Base-by-base conservation (phyloP, 192 early-diverging fungal species). In the Helicostylum pulchrum region DNA sequence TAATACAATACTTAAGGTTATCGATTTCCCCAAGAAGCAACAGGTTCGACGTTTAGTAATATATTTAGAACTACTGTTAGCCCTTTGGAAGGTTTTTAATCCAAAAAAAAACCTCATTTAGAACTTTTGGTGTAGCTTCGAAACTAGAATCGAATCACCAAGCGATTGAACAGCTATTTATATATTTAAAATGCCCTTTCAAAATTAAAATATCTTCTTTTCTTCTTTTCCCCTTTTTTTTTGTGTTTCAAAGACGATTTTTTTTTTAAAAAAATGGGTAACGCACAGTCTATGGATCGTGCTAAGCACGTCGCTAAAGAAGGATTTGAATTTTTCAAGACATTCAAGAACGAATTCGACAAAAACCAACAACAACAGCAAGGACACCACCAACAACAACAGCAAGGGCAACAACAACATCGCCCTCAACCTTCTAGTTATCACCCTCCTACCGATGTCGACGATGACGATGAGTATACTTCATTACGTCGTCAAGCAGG, bases 61-160 rank as follows among this genome's bases (percentile, higher is more conserved):
- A 75, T 90, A 3, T 98, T 99, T 82, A 96, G 96, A 9, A 80
- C 88, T 2, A 83, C 88, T 44, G 92, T 92, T 12, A 83, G 80
- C 36, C 90, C 93, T 1, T 76, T 97, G 14, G 97, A 99, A 76
- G 82, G 90, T 88, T 98, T 42, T 72, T 98, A 32, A 80, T 96
- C 21, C 95, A 98, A 74, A 81, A 94, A 14, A 87, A 92, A 59
- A 75, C 98, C 20, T 23, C 43, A 6, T 43, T 5, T 58, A 58
- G 56, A 19, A 49, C 2, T 95, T 94, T 19, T 99, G 94, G 94
- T 91, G 92, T 66, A 92, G 87, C 54, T 32, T 80, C 2, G 93
- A 97, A 73, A 76, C 80, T 42, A 45, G 66, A 0, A 80, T 94
- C 4, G 71, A 65, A 10, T 73, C 90, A 53, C 83, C 90, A 2